Evolutionary conservation across 2,329 filamentous ascomycete species (phyloP), one percentile per base, ranked within the genome.

Genomic region (Clonostachys rhizophaga): DNA sequence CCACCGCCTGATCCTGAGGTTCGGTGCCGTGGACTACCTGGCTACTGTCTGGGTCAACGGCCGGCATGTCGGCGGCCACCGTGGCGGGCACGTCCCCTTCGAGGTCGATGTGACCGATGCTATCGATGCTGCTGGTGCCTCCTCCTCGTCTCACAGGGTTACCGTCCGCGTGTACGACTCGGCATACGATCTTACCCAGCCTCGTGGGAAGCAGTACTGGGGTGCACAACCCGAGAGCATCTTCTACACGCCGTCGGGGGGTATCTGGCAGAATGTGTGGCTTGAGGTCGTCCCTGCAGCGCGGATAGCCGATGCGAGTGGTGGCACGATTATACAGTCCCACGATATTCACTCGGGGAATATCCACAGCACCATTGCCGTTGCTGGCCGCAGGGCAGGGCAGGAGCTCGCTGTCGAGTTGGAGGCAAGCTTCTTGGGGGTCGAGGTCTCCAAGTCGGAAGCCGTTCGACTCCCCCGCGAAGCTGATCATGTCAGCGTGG

Each of bases 161-260:
- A 80, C 77, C 0, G 46, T 86, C 5, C 71, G 83, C 4, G 78
- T 85, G 0, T 76, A 75, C 37, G 83, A 87, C 60, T 86, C 83
- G 1, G 78, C 83, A 0, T 78, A 76, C 49, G 83, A 87, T 50
- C 64, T 86, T 8, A 75, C 77, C 0, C 83, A 87, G 59, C 84
- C 81, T 2, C 71, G 84, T 34, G 84, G 84, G 0, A 87, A 87
- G 60, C 84, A 87, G 61, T 83, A 83, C 56, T 84, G 80, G 80
- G 74, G 70, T 5, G 75, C 77, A 2, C 70, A 80, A 59, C 78
- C 80, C 0, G 79, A 84, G 58, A 78, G 74, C 45, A 81, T 81
- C 54, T 81, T 80, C 55, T 81, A 81, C 55, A 79, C 75, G 1
- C 78, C 78, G 0, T 76, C 75, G 9, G 75, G 74, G 30, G 78